A percentile compares a stretch with the other conserved stretches of the same genome.
phyloP scores from a whole-genome alignment of 495 filamentous ascomycete genomes.

The Xylaria longipes region DNA sequence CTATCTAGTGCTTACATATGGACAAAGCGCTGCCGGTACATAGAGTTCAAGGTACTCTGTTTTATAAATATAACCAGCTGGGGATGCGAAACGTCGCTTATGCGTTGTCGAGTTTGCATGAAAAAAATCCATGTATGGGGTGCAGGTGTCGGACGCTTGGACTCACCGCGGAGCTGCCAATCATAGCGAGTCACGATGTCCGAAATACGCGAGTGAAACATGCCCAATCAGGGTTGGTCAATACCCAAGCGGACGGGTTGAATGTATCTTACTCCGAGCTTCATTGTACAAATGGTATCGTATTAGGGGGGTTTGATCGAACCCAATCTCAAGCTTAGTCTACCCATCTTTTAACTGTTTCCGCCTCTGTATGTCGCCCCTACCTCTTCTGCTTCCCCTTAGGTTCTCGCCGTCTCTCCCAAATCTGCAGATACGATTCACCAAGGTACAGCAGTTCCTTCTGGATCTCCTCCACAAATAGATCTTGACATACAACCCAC shows the following conservation, averaged over 20 bases:
- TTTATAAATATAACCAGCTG: background rate
- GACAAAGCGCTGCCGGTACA: background rate
- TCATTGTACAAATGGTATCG: constrained; percentile 19
- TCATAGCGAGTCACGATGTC: background rate
- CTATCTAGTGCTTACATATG: background rate
- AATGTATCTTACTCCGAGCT: background rate
- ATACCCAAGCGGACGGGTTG: background rate
- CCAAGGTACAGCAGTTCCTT: constrained; percentile 88
- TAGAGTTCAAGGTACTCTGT: background rate
- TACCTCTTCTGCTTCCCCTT: constrained; percentile 39
- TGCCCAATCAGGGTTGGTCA: background rate
- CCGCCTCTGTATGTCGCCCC: background rate
- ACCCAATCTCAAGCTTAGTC: background rate
- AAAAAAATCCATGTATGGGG: background rate
- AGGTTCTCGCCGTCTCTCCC: constrained; percentile 74
- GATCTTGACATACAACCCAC: constrained; percentile 93
- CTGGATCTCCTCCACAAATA: constrained; percentile 87
- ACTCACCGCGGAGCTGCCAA: background rate
- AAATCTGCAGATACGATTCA: constrained; percentile 94
- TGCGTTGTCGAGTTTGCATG: background rate
- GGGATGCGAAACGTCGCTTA: background rate
- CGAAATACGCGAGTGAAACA: background rate
- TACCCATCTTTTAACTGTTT: background rate
- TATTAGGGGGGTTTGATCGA: constrained; percentile 8
- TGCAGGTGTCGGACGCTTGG: background rate